Evolutionary conservation across 2,329 filamentous ascomycete genomes (phyloP).

Genomic region (Ophiocordyceps camponoti-saundersi): DNA sequence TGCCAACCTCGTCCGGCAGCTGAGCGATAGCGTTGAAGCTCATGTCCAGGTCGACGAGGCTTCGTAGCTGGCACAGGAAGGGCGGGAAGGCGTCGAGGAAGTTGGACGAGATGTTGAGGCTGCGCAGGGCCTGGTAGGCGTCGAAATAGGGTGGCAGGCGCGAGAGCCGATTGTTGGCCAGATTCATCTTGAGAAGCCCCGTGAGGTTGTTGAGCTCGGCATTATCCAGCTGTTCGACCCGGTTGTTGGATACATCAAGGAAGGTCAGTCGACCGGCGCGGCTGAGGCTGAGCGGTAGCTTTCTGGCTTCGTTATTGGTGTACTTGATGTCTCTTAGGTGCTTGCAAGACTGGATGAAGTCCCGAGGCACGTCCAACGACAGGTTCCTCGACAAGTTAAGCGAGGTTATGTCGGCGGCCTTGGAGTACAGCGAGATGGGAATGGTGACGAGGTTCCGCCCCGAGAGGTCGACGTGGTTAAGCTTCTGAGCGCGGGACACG

Average conservation of each 20-base stretch:
- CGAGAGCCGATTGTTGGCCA: conserved; percentile 83
- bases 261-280: conserved; percentile 69
- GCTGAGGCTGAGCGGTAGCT: conserved; percentile 68
- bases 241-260: conserved; percentile 89
- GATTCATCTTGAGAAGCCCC: conserved; percentile 70
- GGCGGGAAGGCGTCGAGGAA: conserved; percentile 71
- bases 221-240: conserved; percentile 71
- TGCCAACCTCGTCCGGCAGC: conserved; percentile 63
- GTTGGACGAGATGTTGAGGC: conserved; percentile 86
- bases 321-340: conserved; percentile 91
- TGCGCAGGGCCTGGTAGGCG: conserved; percentile 61
- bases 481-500: conserved; percentile 70
- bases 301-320: conserved; percentile 81
- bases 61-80: conserved; percentile 68
- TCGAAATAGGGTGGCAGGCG: conserved; percentile 69
- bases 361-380: conserved; percentile 79
- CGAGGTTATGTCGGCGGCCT: conserved; percentile 81
- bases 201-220: conserved; percentile 62
- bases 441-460: conserved; percentile 87
- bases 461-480: conserved; percentile 83
- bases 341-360: conserved; percentile 88
- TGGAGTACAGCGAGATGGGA: conserved; percentile 83
- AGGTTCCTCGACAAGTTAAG: conserved; percentile 87
- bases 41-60: conserved; percentile 80
- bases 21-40: conserved; percentile 84